A percentile compares a stretch with the other conserved stretches of the same genome.
Conservation (phyloP, 2,329 filamentous ascomycete genomes). For the Chrysoporthe austroafricana region DNA sequence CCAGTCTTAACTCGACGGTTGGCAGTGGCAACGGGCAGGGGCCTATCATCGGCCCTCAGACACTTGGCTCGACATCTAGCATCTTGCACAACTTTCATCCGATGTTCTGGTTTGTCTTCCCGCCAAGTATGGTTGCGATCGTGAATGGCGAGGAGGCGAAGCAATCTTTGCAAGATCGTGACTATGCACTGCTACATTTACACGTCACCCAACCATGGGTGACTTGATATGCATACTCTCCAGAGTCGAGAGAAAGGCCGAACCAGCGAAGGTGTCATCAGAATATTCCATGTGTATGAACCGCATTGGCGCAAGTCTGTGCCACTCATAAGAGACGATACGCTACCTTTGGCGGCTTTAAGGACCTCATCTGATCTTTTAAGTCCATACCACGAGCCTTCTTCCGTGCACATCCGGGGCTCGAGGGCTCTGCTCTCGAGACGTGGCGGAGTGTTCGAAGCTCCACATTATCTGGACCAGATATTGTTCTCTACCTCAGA, state of each 20-base stretch:
- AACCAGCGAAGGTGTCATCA: not conserved
- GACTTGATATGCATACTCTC: not conserved
- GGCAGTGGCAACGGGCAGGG: too few relatives aligned
- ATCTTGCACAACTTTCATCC: not conserved
- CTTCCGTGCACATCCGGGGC: not conserved
- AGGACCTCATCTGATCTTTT: conserved; percentile 16
- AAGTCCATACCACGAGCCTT: not conserved
- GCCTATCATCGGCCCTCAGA: not conserved
- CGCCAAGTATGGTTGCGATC: not conserved
- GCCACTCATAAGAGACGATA: not conserved
- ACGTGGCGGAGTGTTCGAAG: not conserved
- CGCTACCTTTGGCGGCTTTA: conserved; percentile 8
- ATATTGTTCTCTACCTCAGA: not conserved
- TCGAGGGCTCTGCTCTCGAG: not conserved
- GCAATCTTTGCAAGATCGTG: not conserved
- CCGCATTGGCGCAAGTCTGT: conserved; percentile 10
- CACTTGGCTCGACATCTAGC: not conserved
- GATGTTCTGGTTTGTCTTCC: not conserved
- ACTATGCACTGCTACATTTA: conserved; percentile 1
- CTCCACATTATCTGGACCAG: not conserved
- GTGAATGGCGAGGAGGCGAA: too few relatives aligned
- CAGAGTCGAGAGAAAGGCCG: not conserved
- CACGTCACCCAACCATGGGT: not conserved
- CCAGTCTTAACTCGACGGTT: not conserved
- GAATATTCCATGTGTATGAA: not conserved